Evolutionary conservation across 2,329 filamentous ascomycete genomes (phyloP).

Genomic region (Neofusicoccum ribis): DNA sequence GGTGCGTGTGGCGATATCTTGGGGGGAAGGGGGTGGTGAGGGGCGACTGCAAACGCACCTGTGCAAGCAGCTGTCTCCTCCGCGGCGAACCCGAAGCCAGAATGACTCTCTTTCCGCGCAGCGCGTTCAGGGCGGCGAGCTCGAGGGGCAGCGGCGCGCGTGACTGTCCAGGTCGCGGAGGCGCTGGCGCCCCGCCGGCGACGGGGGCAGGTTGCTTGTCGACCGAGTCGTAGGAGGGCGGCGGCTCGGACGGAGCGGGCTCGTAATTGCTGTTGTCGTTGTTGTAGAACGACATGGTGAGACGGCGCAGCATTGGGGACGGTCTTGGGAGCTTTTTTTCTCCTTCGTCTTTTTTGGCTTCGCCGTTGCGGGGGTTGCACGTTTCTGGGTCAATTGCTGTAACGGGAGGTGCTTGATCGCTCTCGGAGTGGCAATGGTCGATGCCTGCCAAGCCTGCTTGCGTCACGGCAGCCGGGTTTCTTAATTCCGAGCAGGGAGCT

Average conservation of each 20-base stretch:
- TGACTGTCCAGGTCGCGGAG: slow-evolving; percentile 41
- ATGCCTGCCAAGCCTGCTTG: neutral
- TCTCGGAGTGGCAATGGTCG: neutral
- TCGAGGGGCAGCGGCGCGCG: slow-evolving; percentile 67
- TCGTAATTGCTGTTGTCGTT: slow-evolving; percentile 13
- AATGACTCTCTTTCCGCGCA: slow-evolving; percentile 79
- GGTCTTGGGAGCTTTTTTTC: neutral
- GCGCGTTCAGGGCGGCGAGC: slow-evolving; percentile 73
- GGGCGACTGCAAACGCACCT: slow-evolving; percentile 47
- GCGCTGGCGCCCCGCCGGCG: slow-evolving; percentile 24
- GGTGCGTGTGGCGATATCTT: neutral
- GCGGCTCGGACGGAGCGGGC: slow-evolving; percentile 40
- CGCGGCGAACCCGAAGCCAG: slow-evolving; percentile 89
- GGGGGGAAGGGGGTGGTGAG: neutral
- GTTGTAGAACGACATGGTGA: slow-evolving; percentile 14
- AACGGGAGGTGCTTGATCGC: slow-evolving; percentile 13
- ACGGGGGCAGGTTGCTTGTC: slow-evolving; percentile 25
- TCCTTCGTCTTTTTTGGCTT: neutral
- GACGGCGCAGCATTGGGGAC: slow-evolving; percentile 8
- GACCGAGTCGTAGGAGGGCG: slow-evolving; percentile 46
- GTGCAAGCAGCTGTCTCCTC: slow-evolving; percentile 75
- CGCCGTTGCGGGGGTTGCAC: neutral
- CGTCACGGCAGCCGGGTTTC: slow-evolving; percentile 5
- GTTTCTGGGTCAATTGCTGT: slow-evolving; percentile 12
- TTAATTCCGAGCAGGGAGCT: neutral